A percentile compares a stretch with the other conserved stretches of the same genome.
These are phyloP conservation scores for Penicillium sp. DNA, from an alignment of 2,329 filamentous ascomycete genomes.

Conservation along the genomic window DNA sequence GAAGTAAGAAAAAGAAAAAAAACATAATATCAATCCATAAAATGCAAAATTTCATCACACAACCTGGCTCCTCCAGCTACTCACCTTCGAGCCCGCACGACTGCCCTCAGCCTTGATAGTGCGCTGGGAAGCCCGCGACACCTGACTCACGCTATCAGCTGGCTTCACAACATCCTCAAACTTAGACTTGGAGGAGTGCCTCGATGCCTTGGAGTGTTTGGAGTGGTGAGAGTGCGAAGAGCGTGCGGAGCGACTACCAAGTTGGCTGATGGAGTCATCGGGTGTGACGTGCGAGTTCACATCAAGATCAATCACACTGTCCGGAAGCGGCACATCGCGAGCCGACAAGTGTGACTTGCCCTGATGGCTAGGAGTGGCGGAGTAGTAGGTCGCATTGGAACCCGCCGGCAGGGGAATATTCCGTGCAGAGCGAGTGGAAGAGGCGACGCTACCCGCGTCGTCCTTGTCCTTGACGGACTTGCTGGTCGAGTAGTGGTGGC, in stretches of 20 bases:
- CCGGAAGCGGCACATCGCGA: slow-evolving; percentile 29
- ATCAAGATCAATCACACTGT: slow-evolving; percentile 35
- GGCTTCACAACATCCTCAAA: slow-evolving; percentile 41
- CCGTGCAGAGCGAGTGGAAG: slow-evolving; percentile 37
- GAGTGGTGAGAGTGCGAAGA: slow-evolving; percentile 31
- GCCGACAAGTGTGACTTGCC: slow-evolving; percentile 21
- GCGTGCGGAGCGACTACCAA: slow-evolving; percentile 40
- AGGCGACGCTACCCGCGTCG: slow-evolving; percentile 25
- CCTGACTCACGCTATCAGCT: slow-evolving; percentile 43
- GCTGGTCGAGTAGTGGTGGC: slow-evolving; percentile 12
- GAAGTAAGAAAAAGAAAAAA: slow-evolving; percentile 1
- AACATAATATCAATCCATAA: neutral
- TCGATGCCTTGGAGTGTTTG: slow-evolving; percentile 31
- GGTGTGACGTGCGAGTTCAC: slow-evolving; percentile 66
- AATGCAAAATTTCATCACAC: slow-evolving; percentile 4
- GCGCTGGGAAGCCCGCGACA: slow-evolving; percentile 34
- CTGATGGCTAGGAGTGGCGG: slow-evolving; percentile 18
- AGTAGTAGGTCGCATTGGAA: slow-evolving; percentile 28
- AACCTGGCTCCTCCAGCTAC: slow-evolving; percentile 32
- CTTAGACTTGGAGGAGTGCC: slow-evolving; percentile 33
- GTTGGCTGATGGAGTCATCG: slow-evolving; percentile 75
- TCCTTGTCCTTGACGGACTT: slow-evolving; percentile 13
- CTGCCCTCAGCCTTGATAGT: slow-evolving; percentile 35
- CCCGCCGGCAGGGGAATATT: slow-evolving; percentile 39
- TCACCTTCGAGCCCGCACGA: slow-evolving; percentile 26